Evolutionary conservation across 2,329 filamentous ascomycete species (phyloP), one percentile per base, ranked within the genome.

Genomic region (Hypomyces rosellus): DNA sequence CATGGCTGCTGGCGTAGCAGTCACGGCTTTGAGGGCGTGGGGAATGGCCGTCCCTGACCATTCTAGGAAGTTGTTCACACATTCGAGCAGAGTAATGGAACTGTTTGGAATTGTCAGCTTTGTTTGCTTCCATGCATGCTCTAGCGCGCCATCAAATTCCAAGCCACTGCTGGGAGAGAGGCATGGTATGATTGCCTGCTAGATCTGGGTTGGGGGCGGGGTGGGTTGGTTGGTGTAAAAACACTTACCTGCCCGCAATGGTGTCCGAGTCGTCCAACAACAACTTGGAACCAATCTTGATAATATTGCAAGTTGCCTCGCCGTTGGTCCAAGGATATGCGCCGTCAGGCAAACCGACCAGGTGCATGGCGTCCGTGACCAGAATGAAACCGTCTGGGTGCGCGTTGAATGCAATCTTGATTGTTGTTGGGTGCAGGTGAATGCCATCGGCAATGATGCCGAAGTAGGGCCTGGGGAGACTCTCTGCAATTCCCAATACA

Each of bases 371-470:
- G 67, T 96, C 91, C 0, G 91, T 96, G 41, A 96, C 90, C 5
- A 96, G 80, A 53, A 96, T 86, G 61, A 93, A 84, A 1, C 91
- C 91, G 4, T 85, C 79, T 0, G 89, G 89, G 62, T 96, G 88
- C 1, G 89, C 85, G 57, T 88, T 88, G 73, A 85, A 95, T 2
- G 91, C 90, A 53, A 96, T 92, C 66, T 90, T 91, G 68, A 96
- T 82, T 0, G 87, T 88, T 1, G 89, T 91, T 0, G 89, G 88
- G 60, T 96, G 90, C 33, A 96, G 74, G 65, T 96, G 91, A 55
- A 95, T 89, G 16, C 91, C 91, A 63, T 96, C 91, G 3, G 88
- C 82, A 54, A 96, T 96, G 61, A 96, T 81, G 52, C 91, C 91
- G 65, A 92, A 96, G 67, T 80, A 96, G 0, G 90, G 90, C 46